Evolutionary conservation across 805 yeast species (phyloP).

Genomic region (Candida rishiriensis): DNA sequence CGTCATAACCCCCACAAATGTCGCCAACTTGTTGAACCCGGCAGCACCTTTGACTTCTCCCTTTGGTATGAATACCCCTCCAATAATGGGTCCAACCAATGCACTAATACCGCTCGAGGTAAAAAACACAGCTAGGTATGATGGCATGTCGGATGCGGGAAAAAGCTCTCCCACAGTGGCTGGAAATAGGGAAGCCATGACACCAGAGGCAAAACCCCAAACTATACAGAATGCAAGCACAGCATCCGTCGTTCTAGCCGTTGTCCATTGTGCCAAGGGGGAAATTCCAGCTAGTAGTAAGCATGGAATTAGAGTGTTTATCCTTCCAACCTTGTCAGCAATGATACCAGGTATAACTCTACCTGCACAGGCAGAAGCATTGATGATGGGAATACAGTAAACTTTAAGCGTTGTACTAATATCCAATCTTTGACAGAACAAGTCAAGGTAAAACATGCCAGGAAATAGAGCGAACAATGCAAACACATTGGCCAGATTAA

Average conservation of each 20-base stretch:
- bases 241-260: slow-evolving; percentile 38
- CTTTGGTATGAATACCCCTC: slow-evolving; percentile 29
- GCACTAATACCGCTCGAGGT: slow-evolving; percentile 27
- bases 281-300: slow-evolving; percentile 29
- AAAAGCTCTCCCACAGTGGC: slow-evolving; percentile 29
- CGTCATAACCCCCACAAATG: slow-evolving; percentile 29
- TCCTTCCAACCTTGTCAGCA: slow-evolving; percentile 39
- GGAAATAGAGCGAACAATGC: slow-evolving; percentile 31
- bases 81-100: slow-evolving; percentile 32
- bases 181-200: slow-evolving; percentile 29
- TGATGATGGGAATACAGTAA: slow-evolving; percentile 39
- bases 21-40: slow-evolving; percentile 26
- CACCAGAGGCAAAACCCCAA: slow-evolving; percentile 33
- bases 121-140: slow-evolving; percentile 27
- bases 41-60: slow-evolving; percentile 12
- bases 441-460: slow-evolving; percentile 53
- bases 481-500: slow-evolving; percentile 36
- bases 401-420: slow-evolving; percentile 45
- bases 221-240: slow-evolving; percentile 33
- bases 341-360: slow-evolving; percentile 47
- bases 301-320: slow-evolving; percentile 34
- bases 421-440: slow-evolving; percentile 47
- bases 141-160: slow-evolving; percentile 28
- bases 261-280: slow-evolving; percentile 43
- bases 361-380: slow-evolving; percentile 44